These are phyloP conservation scores for Malus hybrid DNA, from an alignment of 331 rosid genomes.

Conservation along the genomic window DNA sequence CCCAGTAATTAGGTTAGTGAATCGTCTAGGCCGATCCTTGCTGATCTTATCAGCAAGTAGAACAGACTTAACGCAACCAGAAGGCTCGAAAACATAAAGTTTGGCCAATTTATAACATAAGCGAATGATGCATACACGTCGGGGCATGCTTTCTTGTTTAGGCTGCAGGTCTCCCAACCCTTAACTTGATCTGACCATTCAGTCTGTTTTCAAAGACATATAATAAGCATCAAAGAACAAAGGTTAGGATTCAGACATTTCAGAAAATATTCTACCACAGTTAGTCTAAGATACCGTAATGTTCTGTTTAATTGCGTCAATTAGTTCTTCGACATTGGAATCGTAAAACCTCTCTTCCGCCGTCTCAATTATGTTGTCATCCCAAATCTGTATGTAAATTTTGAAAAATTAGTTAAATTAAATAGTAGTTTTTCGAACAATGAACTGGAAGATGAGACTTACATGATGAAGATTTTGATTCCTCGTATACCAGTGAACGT, in stretches of 20 bases:
- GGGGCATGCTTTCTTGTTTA: slow-evolving; percentile 46
- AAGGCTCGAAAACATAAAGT: neutral
- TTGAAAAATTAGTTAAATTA: neutral
- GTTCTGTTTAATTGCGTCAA: slow-evolving; percentile 51
- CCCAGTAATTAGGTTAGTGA: neutral
- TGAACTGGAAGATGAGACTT: neutral
- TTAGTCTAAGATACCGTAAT: slow-evolving; percentile 37
- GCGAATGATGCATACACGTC: slow-evolving; percentile 29
- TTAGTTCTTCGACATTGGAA: slow-evolving; percentile 28
- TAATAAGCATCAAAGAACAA: neutral
- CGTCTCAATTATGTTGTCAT: slow-evolving; percentile 60
- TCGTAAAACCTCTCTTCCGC: slow-evolving; percentile 46
- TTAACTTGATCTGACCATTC: slow-evolving; percentile 58
- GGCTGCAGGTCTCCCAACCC: slow-evolving; percentile 62
- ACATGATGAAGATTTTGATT: slow-evolving; percentile 87
- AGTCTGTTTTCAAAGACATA: slow-evolving; percentile 30
- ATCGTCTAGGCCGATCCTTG: neutral
- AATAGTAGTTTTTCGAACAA: neutral
- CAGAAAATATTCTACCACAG: neutral
- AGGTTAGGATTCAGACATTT: neutral
- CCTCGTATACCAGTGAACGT: slow-evolving; percentile 67
- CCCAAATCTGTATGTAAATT: slow-evolving; percentile 54
- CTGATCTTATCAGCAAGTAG: neutral
- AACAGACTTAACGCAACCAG: neutral
- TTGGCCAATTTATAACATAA: neutral